These are phyloP conservation scores for Salicornia ramosissima DNA, from an alignment of 148 eudicot species.

Conservation along the genomic window DNA sequence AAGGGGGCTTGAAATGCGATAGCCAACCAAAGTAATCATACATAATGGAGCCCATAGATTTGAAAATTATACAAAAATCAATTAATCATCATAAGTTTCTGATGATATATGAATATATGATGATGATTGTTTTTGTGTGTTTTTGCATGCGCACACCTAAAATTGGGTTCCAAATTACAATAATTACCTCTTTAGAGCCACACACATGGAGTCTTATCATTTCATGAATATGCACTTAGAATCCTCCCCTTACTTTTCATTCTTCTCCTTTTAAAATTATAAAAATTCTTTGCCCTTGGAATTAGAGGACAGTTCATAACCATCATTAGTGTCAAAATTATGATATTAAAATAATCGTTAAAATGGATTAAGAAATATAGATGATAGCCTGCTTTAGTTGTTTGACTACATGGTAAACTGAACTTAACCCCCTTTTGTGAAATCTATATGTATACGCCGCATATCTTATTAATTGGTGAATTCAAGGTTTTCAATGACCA, in stretches of 20 bases:
- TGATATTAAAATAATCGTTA: no score
- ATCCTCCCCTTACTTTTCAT: no score
- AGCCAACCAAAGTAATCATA: constrained; percentile 22
- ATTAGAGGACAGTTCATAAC: neutral
- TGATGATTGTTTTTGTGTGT: constrained; percentile 6
- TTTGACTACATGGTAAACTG: no score
- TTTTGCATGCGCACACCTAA: constrained; percentile 31
- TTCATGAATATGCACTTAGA: constrained; percentile 12
- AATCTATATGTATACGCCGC: no score
- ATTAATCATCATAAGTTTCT: constrained; percentile 9
- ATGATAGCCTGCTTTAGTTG: no score
- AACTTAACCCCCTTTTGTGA: no score
- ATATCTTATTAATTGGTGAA: no score
- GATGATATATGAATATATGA: constrained; percentile 6
- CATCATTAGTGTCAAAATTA: no score
- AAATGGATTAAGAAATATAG: no score
- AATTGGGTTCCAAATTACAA: constrained; percentile 14
- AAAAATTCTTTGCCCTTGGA: no score
- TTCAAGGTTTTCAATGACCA: no score
- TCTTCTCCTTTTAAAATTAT: no score
- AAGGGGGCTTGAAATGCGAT: neutral
- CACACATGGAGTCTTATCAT: constrained; percentile 29
- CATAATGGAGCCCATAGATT: constrained; percentile 18
- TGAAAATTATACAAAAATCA: neutral
- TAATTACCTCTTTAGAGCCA: constrained; percentile 27